These are phyloP conservation scores for Nemania serpens DNA, from an alignment of 2,329 filamentous ascomycete species.

Conservation along the genomic window DNA sequence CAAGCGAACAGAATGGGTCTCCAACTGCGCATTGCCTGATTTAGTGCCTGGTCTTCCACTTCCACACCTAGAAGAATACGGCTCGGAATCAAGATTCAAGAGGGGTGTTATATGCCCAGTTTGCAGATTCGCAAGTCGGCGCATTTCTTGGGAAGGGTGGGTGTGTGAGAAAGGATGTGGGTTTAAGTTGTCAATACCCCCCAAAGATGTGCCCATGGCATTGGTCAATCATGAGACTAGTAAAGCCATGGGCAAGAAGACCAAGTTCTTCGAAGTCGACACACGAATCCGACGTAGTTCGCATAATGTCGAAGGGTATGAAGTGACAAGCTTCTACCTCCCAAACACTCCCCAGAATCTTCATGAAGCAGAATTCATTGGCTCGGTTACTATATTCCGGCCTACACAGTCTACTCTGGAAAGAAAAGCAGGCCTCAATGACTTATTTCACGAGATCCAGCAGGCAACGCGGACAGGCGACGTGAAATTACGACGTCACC, in stretches of 20 bases:
- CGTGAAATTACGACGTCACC: conserved; percentile 52
- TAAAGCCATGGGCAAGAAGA: neutral
- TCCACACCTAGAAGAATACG: conserved; percentile 37
- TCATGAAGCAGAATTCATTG: conserved; percentile 44
- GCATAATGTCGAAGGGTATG: conserved; percentile 43
- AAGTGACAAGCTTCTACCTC: conserved; percentile 40
- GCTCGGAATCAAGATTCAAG: conserved; percentile 58
- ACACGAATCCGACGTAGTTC: neutral
- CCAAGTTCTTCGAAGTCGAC: conserved; percentile 12
- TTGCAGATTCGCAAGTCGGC: conserved; percentile 65
- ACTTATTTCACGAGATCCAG: conserved; percentile 61
- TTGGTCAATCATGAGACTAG: conserved; percentile 30
- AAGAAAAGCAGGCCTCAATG: conserved; percentile 60
- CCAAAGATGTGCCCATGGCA: conserved; percentile 31
- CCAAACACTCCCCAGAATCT: conserved; percentile 43
- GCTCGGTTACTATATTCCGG: conserved; percentile 60
- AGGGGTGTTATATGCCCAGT: conserved; percentile 68
- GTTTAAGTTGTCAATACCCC: conserved; percentile 44
- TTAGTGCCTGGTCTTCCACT: conserved; percentile 37
- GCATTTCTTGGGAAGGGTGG: conserved; percentile 66
- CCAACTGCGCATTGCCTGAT: conserved; percentile 43
- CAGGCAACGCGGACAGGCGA: conserved; percentile 35
- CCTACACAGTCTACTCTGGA: conserved; percentile 58
- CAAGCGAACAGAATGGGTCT: conserved; percentile 52
- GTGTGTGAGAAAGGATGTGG: conserved; percentile 60